A percentile compares a stretch with the other conserved stretches of the same genome.
These are phyloP conservation scores for Phanerodontia chrysosporium DNA, from an alignment of 768 basidiomycete species.

Conservation along the genomic window DNA sequence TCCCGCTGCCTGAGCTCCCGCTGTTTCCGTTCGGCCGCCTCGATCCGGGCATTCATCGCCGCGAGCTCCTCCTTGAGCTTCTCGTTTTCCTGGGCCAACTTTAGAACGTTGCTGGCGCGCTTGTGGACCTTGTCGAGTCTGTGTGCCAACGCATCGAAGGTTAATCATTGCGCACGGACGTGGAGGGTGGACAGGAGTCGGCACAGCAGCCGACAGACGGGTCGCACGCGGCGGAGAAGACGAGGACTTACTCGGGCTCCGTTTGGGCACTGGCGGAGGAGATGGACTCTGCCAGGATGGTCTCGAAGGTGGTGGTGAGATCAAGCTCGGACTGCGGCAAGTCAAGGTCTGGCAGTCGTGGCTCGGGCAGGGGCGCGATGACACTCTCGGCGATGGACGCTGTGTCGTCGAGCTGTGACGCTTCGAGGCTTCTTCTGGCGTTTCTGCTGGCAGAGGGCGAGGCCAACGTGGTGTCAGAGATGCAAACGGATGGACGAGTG, in stretches of 20 bases:
- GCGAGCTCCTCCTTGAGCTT: conserved; percentile 71
- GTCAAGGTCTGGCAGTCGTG: conserved; percentile 22
- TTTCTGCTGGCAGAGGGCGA: conserved; percentile 5
- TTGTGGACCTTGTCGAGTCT: conserved; percentile 45
- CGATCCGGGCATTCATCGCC: conserved; percentile 70
- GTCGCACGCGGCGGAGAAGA: neutral
- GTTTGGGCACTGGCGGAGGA: neutral
- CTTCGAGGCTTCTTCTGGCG: conserved; percentile 4
- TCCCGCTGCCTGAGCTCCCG: conserved; percentile 40
- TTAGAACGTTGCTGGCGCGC: conserved; percentile 73
- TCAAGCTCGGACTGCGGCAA: conserved; percentile 25
- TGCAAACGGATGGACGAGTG: conserved; percentile 3
- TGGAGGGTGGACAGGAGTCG: conserved; percentile 5
- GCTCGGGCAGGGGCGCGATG: conserved; percentile 11
- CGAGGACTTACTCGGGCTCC: conserved; percentile 18
- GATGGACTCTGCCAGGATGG: conserved; percentile 19
- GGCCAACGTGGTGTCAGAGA: conserved; percentile 9
- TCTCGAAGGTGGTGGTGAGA: conserved; percentile 25
- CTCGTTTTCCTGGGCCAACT: conserved; percentile 75
- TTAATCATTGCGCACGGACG: neutral
- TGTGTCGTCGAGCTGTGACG: conserved; percentile 6
- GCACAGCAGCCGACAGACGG: neutral
- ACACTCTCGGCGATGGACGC: conserved; percentile 11
- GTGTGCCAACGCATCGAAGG: neutral
- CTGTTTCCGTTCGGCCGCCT: conserved; percentile 67